Evolutionary conservation across 1,284 basidiomycete genomes (phyloP).

Genomic region (Fomitiporia mediterranea): DNA sequence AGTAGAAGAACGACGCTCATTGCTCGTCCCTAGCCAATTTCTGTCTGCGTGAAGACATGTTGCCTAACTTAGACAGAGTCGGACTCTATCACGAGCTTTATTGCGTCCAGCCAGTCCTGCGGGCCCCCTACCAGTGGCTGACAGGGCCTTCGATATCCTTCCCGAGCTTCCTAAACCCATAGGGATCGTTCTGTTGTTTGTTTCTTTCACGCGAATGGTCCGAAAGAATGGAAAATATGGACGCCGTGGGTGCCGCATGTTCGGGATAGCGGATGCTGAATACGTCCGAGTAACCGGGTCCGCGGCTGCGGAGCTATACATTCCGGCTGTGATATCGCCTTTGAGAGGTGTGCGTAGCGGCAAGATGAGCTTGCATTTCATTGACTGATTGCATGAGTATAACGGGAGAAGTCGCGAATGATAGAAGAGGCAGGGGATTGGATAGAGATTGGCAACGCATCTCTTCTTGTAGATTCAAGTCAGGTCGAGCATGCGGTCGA

Average conservation of each 20-base stretch:
- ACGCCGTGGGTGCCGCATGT: constrained; percentile 1
- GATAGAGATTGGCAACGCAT: not conserved
- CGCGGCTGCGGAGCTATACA: not conserved
- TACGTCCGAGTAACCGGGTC: constrained; percentile 4
- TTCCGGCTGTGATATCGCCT: constrained; percentile 1
- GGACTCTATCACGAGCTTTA: constrained; percentile 5
- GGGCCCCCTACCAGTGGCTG: not conserved
- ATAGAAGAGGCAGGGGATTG: not conserved
- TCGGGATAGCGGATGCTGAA: not conserved
- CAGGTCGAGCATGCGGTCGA: not conserved
- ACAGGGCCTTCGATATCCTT: not conserved
- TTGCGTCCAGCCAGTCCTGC: constrained; percentile 3
- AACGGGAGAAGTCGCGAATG: not conserved
- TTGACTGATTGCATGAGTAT: constrained; percentile 4
- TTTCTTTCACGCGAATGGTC: not conserved
- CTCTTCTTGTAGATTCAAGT: constrained; percentile 1
- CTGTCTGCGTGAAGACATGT: not conserved
- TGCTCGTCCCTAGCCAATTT: constrained; percentile 3
- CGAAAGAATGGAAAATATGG: constrained; percentile 4
- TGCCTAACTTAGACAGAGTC: not conserved
- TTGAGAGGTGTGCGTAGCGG: not conserved
- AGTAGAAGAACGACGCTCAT: constrained; percentile 4
- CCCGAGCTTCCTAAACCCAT: not conserved
- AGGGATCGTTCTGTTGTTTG: not conserved
- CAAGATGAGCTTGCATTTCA: not conserved